Conservation (phyloP, 768 basidiomycete genomes). For the Termitomyces titanicus region DNA sequence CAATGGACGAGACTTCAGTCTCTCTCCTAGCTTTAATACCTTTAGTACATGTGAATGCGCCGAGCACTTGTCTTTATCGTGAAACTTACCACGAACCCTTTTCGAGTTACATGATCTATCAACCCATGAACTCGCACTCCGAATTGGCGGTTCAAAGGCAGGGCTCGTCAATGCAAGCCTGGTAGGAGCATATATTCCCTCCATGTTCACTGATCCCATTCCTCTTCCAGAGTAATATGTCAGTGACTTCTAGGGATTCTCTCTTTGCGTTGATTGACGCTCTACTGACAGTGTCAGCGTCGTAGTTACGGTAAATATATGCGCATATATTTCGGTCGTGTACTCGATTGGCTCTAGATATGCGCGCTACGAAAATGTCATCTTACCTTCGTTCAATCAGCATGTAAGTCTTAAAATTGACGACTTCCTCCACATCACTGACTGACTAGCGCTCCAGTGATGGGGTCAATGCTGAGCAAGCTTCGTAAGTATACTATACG, state of each 20-base stretch:
- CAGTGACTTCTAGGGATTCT: slow-evolving; percentile 24
- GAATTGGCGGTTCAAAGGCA: slow-evolving; percentile 74
- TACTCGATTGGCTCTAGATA: slow-evolving; percentile 40
- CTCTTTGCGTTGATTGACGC: slow-evolving; percentile 3
- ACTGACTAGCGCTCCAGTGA: slow-evolving; percentile 52
- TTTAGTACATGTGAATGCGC: slow-evolving; percentile 57
- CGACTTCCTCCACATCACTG: neutral
- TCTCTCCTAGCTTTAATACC: slow-evolving; percentile 73
- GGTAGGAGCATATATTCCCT: slow-evolving; percentile 36
- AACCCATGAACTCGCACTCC: slow-evolving; percentile 66
- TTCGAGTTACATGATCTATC: slow-evolving; percentile 71
- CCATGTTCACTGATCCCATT: neutral
- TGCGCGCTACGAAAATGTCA: slow-evolving; percentile 83
- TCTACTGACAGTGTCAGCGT: slow-evolving; percentile 44
- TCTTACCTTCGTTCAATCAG: slow-evolving; percentile 75
- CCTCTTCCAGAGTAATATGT: slow-evolving; percentile 59
- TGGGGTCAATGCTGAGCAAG: slow-evolving; percentile 83
- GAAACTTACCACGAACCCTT: neutral
- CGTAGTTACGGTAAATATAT: slow-evolving; percentile 65
- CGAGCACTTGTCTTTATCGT: neutral
- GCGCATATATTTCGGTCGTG: neutral
- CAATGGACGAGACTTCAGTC: slow-evolving; percentile 32
- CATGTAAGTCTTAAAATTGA: slow-evolving; percentile 42
- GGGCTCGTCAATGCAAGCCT: slow-evolving; percentile 80
- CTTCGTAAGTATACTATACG: slow-evolving; percentile 38